Evolutionary conservation across 2,329 filamentous ascomycete genomes (phyloP).

Genomic region (Fusarium sp.): DNA sequence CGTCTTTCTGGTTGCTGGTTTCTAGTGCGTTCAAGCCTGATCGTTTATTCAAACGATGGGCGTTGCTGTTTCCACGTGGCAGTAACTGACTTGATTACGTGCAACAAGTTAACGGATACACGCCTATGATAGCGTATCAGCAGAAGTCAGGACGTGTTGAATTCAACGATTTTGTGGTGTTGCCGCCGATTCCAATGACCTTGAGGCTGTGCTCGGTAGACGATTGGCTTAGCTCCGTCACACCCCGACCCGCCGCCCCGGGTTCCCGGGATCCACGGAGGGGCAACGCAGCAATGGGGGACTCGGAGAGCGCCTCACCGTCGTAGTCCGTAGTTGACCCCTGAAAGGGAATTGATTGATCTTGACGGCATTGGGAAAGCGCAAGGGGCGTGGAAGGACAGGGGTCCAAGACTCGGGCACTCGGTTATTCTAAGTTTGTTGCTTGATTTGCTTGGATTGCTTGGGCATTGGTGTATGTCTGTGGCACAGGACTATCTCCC

Average conservation of each 20-base stretch:
- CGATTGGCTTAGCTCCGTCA: conserved; percentile 8
- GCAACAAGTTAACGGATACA: not conserved
- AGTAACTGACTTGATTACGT: not conserved
- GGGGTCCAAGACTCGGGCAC: conserved; percentile 1
- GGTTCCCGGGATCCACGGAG: conserved; percentile 36
- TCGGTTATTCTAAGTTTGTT: conserved; percentile 1
- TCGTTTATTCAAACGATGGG: not conserved
- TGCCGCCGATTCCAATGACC: not conserved
- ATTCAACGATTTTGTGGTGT: not conserved
- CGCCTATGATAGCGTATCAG: not conserved
- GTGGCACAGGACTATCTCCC: conserved; percentile 13
- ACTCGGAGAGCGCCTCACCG: conserved; percentile 32
- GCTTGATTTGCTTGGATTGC: not conserved
- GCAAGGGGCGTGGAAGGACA: not conserved
- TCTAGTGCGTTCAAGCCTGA: not conserved
- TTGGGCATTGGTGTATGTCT: not conserved
- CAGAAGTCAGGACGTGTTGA: not conserved
- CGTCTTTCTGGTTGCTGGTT: conserved; percentile 16
- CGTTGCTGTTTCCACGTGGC: conserved; percentile 9
- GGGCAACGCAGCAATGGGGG: not conserved
- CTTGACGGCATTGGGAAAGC: conserved; percentile 20
- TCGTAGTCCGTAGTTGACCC: conserved; percentile 18
- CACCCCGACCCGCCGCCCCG: conserved; percentile 39
- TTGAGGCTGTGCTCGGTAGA: conserved; percentile 31
- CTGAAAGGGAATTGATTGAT: conserved; percentile 17